Percentiles rank a stretch among this genome's conserved stretches.
Conservation (phyloP, 2,329 filamentous ascomycete genomes). For the Gyromitra esculenta region DNA sequence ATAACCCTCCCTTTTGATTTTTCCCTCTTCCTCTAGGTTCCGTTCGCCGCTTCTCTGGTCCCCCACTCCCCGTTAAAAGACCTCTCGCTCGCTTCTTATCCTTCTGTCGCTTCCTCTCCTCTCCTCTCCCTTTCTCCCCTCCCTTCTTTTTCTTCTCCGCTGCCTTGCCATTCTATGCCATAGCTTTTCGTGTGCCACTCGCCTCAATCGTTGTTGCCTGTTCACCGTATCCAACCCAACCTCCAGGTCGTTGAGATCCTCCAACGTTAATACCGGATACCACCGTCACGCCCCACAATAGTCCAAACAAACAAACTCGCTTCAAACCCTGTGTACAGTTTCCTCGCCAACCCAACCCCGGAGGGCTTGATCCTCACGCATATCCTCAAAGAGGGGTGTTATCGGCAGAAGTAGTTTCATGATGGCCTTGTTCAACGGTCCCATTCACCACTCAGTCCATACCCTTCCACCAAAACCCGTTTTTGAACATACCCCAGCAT, state of each 20-base stretch:
- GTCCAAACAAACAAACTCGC: constrained; percentile 31
- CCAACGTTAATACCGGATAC: constrained; percentile 17
- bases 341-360: not conserved
- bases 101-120: constrained; percentile 65
- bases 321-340: constrained; percentile 28
- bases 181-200: constrained; percentile 18
- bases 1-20: constrained; percentile 51
- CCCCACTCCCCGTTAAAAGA: constrained; percentile 57
- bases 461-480: constrained; percentile 53
- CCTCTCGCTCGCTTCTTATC: constrained; percentile 64
- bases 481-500: constrained; percentile 44
- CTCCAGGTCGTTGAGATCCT: constrained; percentile 41
- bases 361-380: constrained; percentile 28
- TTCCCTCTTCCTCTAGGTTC: constrained; percentile 51
- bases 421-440: constrained; percentile 45
- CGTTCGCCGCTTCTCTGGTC: constrained; percentile 55
- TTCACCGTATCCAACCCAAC: constrained; percentile 58
- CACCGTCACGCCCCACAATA: constrained; percentile 36
- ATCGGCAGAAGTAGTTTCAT: constrained; percentile 28
- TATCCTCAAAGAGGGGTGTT: constrained; percentile 41
- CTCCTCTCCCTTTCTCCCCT: constrained; percentile 59
- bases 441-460: constrained; percentile 47
- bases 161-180: constrained; percentile 51
- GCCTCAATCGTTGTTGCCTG: constrained; percentile 39
- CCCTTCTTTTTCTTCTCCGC: constrained; percentile 57